Evolutionary conservation across 129 eudicot genomes (phyloP).

Genomic region (Flaveria robusta): DNA sequence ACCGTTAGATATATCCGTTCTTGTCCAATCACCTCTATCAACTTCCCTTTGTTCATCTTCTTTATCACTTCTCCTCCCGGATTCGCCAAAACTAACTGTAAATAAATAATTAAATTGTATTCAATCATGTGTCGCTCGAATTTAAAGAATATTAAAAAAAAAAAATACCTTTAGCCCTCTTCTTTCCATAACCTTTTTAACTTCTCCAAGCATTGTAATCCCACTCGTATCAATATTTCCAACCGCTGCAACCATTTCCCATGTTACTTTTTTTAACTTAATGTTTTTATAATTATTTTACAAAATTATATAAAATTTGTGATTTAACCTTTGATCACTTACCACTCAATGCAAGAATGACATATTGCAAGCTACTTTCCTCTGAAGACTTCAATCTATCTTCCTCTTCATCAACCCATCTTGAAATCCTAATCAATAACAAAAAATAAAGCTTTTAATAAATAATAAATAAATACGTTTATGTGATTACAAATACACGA

Average conservation of each 20-base stretch:
- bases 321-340: conserved; percentile 23
- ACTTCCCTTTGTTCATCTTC: conserved; percentile 71
- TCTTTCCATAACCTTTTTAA: conserved; percentile 60
- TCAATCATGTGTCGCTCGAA: neutral
- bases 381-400: conserved; percentile 54
- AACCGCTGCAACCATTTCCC: conserved; percentile 52
- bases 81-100: conserved; percentile 74
- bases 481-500: neutral
- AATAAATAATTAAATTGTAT: neutral
- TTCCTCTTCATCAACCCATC: conserved; percentile 96
- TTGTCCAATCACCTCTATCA: conserved; percentile 62
- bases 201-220: conserved; percentile 85
- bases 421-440: conserved; percentile 51
- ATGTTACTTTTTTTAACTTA: neutral
- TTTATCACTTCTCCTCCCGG: conserved; percentile 93
- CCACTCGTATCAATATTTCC: conserved; percentile 95
- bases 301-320: neutral
- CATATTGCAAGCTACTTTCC: conserved; percentile 55
- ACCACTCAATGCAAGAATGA: conserved; percentile 83
- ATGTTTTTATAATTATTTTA: neutral
- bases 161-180: conserved; percentile 70
- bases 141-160: neutral
- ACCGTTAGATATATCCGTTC: conserved; percentile 86
- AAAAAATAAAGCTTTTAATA: neutral
- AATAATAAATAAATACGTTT: neutral